Evolutionary conservation across 495 filamentous ascomycete species (phyloP).

Genomic region (Clavariopsis aquatica): DNA sequence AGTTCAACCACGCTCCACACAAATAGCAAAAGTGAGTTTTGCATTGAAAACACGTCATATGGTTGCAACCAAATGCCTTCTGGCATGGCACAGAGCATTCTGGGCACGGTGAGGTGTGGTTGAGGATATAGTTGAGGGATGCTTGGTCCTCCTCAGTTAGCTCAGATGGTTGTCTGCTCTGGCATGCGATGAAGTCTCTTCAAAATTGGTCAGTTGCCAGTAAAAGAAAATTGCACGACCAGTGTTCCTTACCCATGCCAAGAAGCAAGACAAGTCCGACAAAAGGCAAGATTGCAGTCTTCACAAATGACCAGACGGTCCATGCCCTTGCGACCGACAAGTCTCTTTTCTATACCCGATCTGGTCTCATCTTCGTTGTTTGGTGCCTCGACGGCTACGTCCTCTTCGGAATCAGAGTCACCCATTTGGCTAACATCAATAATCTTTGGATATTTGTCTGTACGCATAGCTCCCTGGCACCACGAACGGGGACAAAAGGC

Average conservation of each 20-base stretch:
- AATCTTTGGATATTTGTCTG: constrained; percentile 75
- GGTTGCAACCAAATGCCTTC: constrained; percentile 94
- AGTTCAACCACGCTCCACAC: constrained; percentile 80
- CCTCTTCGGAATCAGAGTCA: constrained; percentile 50
- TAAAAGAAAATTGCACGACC: not conserved
- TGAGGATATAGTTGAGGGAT: constrained; percentile 73
- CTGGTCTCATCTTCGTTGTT: not conserved
- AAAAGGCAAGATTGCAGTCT: constrained; percentile 91
- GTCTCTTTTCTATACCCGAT: not conserved
- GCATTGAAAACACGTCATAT: constrained; percentile 94
- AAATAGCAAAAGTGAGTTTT: constrained; percentile 94
- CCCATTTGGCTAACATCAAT: constrained; percentile 48
- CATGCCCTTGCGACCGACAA: not conserved
- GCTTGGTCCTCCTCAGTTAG: constrained; percentile 81
- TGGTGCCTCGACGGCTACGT: constrained; percentile 6
- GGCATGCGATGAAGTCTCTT: constrained; percentile 65
- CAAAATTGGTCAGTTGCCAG: not conserved
- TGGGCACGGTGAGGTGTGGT: constrained; percentile 86
- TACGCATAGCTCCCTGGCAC: constrained; percentile 89
- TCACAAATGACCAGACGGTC: constrained; percentile 81
- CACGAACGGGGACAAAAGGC: constrained; percentile 92
- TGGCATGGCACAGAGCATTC: constrained; percentile 82
- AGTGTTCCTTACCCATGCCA: constrained; percentile 66
- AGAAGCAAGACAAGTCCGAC: constrained; percentile 66
- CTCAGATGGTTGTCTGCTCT: constrained; percentile 61